phyloP scores from a whole-genome alignment of 495 filamentous ascomycete species.

The Neurospora sp. region DNA sequence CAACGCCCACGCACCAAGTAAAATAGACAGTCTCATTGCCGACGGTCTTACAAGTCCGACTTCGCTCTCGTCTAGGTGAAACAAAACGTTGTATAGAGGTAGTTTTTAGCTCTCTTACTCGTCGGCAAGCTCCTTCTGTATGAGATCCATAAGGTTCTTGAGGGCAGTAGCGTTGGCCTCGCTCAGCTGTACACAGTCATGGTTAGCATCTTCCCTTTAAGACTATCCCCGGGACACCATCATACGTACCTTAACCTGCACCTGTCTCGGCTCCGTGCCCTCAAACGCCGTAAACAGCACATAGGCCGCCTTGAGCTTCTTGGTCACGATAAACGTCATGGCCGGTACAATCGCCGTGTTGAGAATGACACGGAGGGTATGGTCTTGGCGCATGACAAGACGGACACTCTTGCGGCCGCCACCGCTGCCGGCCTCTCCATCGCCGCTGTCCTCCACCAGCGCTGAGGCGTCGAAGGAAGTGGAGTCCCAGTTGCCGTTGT shows the following conservation, averaged over 20 bases:
- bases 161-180: constrained; percentile 35
- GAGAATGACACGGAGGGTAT: constrained; percentile 73
- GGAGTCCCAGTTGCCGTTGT: constrained; percentile 29
- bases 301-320: constrained; percentile 46
- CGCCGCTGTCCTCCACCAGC: constrained; percentile 33
- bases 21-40: not conserved
- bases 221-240: not conserved
- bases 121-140: constrained; percentile 28
- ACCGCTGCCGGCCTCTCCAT: constrained; percentile 14
- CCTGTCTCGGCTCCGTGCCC: constrained; percentile 45
- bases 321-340: constrained; percentile 62
- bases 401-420: constrained; percentile 36
- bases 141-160: constrained; percentile 25
- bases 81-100: not conserved
- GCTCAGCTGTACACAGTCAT: constrained; percentile 26
- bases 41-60: not conserved
- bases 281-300: constrained; percentile 48
- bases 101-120: not conserved
- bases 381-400: constrained; percentile 81
- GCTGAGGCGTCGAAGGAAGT: constrained; percentile 39
- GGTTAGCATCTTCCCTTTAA: not conserved
- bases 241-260: constrained; percentile 61
- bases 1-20: not conserved
- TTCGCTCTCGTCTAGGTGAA: not conserved
- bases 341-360: constrained; percentile 67